Conservation (phyloP, 495 filamentous ascomycete species). For the Penicillium angulare region DNA sequence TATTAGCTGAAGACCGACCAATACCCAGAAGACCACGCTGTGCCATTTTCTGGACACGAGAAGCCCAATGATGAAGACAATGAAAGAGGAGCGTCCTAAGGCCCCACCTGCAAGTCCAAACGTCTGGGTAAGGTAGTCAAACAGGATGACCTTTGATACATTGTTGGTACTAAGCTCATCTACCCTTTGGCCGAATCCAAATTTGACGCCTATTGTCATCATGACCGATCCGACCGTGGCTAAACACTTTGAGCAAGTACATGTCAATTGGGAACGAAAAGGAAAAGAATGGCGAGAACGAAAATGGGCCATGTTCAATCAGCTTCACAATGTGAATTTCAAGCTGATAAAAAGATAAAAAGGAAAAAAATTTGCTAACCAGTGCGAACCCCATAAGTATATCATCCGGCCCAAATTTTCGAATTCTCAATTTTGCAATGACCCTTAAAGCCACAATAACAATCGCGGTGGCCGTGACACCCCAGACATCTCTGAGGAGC, state of each 20-base stretch:
- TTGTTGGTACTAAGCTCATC: conserved; percentile 1
- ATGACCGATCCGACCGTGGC: conserved; percentile 24
- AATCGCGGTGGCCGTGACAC: conserved; percentile 20
- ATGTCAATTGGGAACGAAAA: not conserved
- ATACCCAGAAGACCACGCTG: conserved; percentile 30
- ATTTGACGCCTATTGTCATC: conserved; percentile 18
- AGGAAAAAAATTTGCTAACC: conserved; percentile 17
- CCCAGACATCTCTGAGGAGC: conserved; percentile 26
- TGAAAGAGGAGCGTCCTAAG: conserved; percentile 36
- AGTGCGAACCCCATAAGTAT: conserved; percentile 24
- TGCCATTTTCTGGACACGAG: conserved; percentile 31
- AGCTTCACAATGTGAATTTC: not conserved
- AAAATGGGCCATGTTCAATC: not conserved
- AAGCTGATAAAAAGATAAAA: not conserved
- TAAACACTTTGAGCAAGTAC: conserved; percentile 13
- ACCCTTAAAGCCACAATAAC: conserved; percentile 19
- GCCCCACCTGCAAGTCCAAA: conserved; percentile 22
- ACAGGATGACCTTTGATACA: conserved; percentile 22
- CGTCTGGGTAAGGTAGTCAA: conserved; percentile 27
- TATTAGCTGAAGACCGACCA: conserved; percentile 26
- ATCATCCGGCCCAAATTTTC: conserved; percentile 27
- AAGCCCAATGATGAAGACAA: conserved; percentile 37
- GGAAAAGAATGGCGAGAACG: not conserved
- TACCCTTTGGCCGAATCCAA: conserved; percentile 23
- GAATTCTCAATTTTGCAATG: conserved; percentile 22